These are phyloP conservation scores for Solanum sejunctum DNA, from an alignment of 257 asterid species.

Conservation along the genomic window DNA sequence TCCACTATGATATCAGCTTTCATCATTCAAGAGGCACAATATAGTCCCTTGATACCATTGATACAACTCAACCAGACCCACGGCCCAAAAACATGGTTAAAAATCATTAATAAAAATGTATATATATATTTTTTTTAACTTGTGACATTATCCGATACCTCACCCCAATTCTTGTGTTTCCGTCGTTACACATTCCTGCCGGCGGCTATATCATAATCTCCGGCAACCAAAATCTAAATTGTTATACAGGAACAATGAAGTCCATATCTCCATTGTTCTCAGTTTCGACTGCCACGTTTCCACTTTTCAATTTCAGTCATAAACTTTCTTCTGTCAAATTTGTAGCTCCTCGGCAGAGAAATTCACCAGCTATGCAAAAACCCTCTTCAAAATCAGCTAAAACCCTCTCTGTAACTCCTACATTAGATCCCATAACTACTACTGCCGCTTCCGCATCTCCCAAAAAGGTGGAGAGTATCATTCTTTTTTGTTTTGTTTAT, in stretches of 20 bases:
- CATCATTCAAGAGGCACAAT: no score
- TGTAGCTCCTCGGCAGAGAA: constrained; percentile 3
- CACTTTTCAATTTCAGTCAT: not conserved
- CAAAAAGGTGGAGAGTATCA: constrained; percentile 39
- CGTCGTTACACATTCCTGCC: not conserved
- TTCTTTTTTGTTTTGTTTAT: not conserved
- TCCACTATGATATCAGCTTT: no score
- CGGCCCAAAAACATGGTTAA: no score
- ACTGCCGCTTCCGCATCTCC: constrained; percentile 2
- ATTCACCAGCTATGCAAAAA: constrained; percentile 14
- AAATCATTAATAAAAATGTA: not conserved
- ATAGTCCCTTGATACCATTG: no score
- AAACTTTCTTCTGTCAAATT: not conserved
- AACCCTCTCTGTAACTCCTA: constrained; percentile 21
- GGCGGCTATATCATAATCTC: not conserved
- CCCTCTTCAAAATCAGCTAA: constrained; percentile 38
- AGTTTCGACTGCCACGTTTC: not conserved
- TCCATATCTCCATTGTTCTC: not conserved
- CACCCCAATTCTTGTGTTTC: not conserved
- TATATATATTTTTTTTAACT: not conserved
- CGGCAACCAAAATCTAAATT: not conserved
- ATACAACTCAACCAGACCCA: no score
- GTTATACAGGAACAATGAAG: not conserved
- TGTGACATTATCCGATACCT: not conserved
- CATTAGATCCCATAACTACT: constrained; percentile 3